Evolutionary conservation across 2,329 filamentous ascomycete species (phyloP), one percentile per base, ranked within the genome.

Genomic region (Aspergillus phoenicis): DNA sequence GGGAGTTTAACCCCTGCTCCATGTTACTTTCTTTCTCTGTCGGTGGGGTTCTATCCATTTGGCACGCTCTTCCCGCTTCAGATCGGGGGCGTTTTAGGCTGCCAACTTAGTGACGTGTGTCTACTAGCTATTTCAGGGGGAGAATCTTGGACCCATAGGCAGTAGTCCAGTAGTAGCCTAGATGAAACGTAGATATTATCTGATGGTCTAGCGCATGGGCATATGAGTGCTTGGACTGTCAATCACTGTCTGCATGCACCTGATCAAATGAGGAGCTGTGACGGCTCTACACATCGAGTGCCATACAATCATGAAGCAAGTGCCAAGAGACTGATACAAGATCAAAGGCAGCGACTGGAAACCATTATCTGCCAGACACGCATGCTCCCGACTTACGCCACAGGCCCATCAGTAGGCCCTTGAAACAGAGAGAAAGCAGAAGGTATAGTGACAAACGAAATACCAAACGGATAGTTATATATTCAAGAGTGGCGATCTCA

Each of bases 401-500:
- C 28, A 30, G 28, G 10, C 28, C 28, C 8, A 30, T 1, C 28
- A 11, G 3, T 30, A 30, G 3, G 28, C 4, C 28, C 28, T 30
- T 30, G 0, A 3, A 30, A 30, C 1, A 20, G 6, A 26, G 24
- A 26, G 6, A 4, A 26, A 4, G 28, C 28, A 30, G 28, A 30
- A 30, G 28, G 28, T 30, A 30, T 30, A 11, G 5, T 30, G 28
- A 11, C 4, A 30, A 10, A 30, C 41, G 10, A n/a, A 2, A n/a
- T 28, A 28, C 17, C n/a, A 33, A 33, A 17, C 8, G 15, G 28
- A 47, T 20, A 56, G 53, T 41, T 52, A 51, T 62, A 71, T 60
- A 67, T 69, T 64, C 68, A 68, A 89, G 91, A 64, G 91, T 91
- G 2, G 91, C 91, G 20, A 80, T 96, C 66, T 78, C 91, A 57